Evolutionary conservation across 768 basidiomycete species (phyloP).

Genomic region (Phlebiopsis flavidoalba): DNA sequence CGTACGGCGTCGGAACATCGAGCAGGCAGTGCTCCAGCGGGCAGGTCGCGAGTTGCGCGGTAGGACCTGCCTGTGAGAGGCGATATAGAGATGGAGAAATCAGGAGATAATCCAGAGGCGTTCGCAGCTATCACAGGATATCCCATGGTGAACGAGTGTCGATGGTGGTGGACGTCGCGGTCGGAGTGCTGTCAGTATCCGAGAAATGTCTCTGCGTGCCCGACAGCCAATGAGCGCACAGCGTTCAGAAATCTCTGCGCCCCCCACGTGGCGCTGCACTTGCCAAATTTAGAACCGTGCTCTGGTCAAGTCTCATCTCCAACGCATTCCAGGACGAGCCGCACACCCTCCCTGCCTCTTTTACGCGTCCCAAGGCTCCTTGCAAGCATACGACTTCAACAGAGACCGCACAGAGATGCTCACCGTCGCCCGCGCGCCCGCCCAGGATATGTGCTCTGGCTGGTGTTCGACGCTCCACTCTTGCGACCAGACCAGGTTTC

Average conservation of each 20-base stretch:
- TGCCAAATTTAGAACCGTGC: background rate
- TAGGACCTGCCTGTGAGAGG: conserved; percentile 20
- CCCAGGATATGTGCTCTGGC: background rate
- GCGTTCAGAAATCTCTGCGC: conserved; percentile 6
- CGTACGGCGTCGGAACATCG: conserved; percentile 40
- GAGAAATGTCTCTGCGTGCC: background rate
- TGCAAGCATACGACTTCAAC: background rate
- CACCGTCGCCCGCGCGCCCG: background rate
- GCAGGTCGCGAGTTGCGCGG: conserved; percentile 15
- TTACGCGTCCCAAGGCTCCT: background rate
- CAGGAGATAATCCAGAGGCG: background rate
- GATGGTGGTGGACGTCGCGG: background rate
- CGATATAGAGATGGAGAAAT: conserved; percentile 13
- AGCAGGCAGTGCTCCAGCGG: conserved; percentile 14
- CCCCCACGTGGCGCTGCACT: conserved; percentile 6
- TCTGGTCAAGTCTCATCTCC: background rate
- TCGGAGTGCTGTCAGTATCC: background rate
- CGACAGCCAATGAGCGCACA: conserved; percentile 4
- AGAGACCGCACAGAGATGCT: background rate
- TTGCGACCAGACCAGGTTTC: background rate
- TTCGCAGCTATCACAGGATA: background rate
- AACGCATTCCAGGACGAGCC: background rate
- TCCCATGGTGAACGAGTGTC: background rate
- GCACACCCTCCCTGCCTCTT: background rate
- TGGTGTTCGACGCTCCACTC: background rate